A percentile compares a stretch with the other conserved stretches of the same genome.
Evolutionary conservation across 1,139 yeast species (phyloP).

Genomic region (Hyphopichia wangnamkhiaoensis): DNA sequence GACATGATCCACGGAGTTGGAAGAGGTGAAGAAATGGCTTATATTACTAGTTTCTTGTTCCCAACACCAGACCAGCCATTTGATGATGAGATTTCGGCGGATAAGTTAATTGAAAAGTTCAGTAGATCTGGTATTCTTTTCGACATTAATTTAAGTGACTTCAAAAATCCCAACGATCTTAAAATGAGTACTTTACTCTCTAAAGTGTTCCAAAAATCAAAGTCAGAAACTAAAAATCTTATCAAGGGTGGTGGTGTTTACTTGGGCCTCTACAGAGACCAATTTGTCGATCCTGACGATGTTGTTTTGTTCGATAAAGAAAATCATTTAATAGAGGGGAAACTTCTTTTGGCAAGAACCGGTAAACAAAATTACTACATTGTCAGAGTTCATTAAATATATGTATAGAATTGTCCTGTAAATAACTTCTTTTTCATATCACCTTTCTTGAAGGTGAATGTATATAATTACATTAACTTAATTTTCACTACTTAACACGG

Average conservation of each 20-base stretch:
- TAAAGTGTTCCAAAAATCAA: conserved; percentile 39
- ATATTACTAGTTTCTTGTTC: conserved; percentile 64
- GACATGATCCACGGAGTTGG: conserved; percentile 87
- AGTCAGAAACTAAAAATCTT: conserved; percentile 60
- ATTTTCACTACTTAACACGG: no score
- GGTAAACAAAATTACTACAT: conserved; percentile 74
- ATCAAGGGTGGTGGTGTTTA: conserved; percentile 73
- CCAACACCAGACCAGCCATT: conserved; percentile 57
- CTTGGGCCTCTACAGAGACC: conserved; percentile 62
- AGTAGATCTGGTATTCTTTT: conserved; percentile 60
- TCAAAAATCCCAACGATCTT: conserved; percentile 35
- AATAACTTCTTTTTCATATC: no score
- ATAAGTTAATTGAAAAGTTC: conserved; percentile 60
- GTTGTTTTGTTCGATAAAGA: conserved; percentile 46
- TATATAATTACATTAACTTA: no score
- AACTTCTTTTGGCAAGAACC: conserved; percentile 62
- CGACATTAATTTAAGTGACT: conserved; percentile 33
- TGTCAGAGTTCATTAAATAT: conserved; percentile 53
- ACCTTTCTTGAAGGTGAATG: no score
- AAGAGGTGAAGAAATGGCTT: conserved; percentile 64
- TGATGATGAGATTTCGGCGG: conserved; percentile 49
- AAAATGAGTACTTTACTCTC: conserved; percentile 44
- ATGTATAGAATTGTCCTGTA: no score
- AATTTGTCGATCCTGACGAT: conserved; percentile 52
- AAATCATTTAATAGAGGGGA: conserved; percentile 56